These are phyloP conservation scores for Hypsizygus marmoreus DNA, from an alignment of 768 basidiomycete genomes.

Conservation along the genomic window DNA sequence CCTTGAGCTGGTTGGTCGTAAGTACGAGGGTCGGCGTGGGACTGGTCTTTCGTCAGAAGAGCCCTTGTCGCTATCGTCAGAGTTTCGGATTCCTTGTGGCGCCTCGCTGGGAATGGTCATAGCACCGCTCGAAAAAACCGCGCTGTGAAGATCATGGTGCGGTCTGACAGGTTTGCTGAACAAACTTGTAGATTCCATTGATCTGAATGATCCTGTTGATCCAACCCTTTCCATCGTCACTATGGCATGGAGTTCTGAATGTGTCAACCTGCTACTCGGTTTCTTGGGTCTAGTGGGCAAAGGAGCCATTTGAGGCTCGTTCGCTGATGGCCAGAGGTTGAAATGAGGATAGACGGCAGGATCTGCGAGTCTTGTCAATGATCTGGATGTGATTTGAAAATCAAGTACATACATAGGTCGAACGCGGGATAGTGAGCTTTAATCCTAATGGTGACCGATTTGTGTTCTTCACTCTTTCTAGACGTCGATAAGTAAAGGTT, in stretches of 20 bases:
- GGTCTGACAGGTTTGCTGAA: slow-evolving; percentile 13
- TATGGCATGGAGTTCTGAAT: slow-evolving; percentile 35
- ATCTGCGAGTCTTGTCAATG: slow-evolving; percentile 21
- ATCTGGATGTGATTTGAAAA: neutral
- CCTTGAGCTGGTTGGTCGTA: slow-evolving; percentile 2
- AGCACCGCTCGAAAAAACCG: slow-evolving; percentile 30
- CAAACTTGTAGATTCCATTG: neutral
- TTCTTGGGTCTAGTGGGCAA: neutral
- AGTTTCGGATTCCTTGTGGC: neutral
- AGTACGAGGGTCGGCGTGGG: neutral
- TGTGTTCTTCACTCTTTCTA: neutral
- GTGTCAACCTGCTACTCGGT: slow-evolving; percentile 29
- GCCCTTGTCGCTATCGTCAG: neutral
- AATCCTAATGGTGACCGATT: slow-evolving; percentile 3
- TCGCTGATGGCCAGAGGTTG: slow-evolving; percentile 26
- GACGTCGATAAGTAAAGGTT: slow-evolving; percentile 6
- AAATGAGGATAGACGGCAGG: slow-evolving; percentile 39
- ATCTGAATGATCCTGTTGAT: slow-evolving; percentile 10
- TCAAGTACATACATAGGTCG: slow-evolving; percentile 20
- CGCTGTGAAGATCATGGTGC: slow-evolving; percentile 35
- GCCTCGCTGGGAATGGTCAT: slow-evolving; percentile 30
- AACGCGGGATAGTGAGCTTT: slow-evolving; percentile 23
- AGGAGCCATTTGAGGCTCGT: slow-evolving; percentile 9
- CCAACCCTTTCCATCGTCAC: slow-evolving; percentile 35
- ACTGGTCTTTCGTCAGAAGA: slow-evolving; percentile 4